Percentiles rank a stretch among this genome's conserved stretches.
These are phyloP conservation scores for Thermomucor indicae-seudaticae DNA, from an alignment of 371 early-diverging fungal genomes.

Conservation along the genomic window DNA sequence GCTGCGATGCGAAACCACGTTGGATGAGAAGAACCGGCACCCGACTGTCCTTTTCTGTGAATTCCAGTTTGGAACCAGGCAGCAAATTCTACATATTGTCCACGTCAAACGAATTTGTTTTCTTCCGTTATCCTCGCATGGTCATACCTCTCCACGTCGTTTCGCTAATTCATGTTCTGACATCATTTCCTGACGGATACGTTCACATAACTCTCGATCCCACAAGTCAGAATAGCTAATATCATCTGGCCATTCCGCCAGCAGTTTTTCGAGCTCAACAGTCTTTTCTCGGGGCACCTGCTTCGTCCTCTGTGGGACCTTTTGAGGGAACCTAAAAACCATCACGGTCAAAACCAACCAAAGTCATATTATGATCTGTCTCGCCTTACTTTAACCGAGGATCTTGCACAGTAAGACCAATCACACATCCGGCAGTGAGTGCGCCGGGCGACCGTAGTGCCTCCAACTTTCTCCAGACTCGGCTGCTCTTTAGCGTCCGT, in stretches of 20 bases:
- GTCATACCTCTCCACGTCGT: constrained; percentile 55
- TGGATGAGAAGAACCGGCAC: constrained; percentile 84
- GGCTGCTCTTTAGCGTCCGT: background rate
- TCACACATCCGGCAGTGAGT: constrained; percentile 62
- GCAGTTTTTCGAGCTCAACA: constrained; percentile 18
- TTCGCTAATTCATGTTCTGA: constrained; percentile 66
- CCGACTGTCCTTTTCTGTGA: constrained; percentile 47
- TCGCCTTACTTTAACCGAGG: constrained; percentile 63
- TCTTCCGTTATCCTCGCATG: too few relatives aligned
- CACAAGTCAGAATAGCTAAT: constrained; percentile 58
- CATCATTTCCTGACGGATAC: constrained; percentile 32
- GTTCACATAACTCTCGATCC: constrained; percentile 46
- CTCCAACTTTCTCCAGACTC: constrained; percentile 48
- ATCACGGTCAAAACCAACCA: too few relatives aligned
- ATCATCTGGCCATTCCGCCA: constrained; percentile 59
- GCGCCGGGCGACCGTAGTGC: constrained; percentile 57
- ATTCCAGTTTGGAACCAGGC: constrained; percentile 44
- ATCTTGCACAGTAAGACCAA: constrained; percentile 68
- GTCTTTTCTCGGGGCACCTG: constrained; percentile 22
- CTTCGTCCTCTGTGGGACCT: constrained; percentile 49
- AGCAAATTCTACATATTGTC: constrained; percentile 30
- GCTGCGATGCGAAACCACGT: constrained; percentile 25
- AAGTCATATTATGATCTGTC: too few relatives aligned
- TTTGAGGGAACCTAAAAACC: constrained; percentile 79
- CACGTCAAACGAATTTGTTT: too few relatives aligned